Conservation (phyloP, 2,329 filamentous ascomycete species). For the Cytospora leucostoma region DNA sequence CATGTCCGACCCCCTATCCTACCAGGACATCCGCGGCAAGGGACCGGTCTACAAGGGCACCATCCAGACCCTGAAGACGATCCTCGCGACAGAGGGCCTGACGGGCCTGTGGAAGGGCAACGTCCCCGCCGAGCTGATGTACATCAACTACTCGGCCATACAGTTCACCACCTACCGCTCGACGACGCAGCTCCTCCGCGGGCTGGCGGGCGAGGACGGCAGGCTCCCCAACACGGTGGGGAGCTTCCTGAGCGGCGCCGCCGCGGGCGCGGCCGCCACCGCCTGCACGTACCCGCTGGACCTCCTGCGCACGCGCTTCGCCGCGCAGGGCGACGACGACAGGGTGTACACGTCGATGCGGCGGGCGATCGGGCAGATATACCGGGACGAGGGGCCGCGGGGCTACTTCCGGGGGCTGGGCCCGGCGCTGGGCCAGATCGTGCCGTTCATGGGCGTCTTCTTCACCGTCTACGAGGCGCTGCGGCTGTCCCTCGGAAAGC, state of each 20-base stretch:
- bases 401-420: slow-evolving; percentile 89
- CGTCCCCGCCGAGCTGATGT: slow-evolving; percentile 90
- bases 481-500: slow-evolving; percentile 56
- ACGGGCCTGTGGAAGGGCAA: slow-evolving; percentile 96
- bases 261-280: slow-evolving; percentile 81
- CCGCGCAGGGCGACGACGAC: slow-evolving; percentile 78
- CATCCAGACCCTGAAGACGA: slow-evolving; percentile 72
- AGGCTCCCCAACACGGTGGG: slow-evolving; percentile 66
- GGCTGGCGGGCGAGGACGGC: slow-evolving; percentile 39
- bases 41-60: slow-evolving; percentile 72
- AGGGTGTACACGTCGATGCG: slow-evolving; percentile 75
- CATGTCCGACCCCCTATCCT: slow-evolving; percentile 69
- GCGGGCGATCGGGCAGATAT: slow-evolving; percentile 71
- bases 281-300: slow-evolving; percentile 89
- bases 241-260: slow-evolving; percentile 80
- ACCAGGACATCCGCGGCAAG: slow-evolving; percentile 46
- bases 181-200: slow-evolving; percentile 66
- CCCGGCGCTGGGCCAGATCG: slow-evolving; percentile 81
- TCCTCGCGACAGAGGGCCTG: slow-evolving; percentile 78
- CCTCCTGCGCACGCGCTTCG: slow-evolving; percentile 89
- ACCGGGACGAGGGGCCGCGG: slow-evolving; percentile 67
- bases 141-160: slow-evolving; percentile 83
- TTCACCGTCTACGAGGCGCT: slow-evolving; percentile 86
- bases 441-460: slow-evolving; percentile 97
- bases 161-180: slow-evolving; percentile 90